Conservation (phyloP, 2,329 filamentous ascomycete species). For the Claviceps sp. region DNA sequence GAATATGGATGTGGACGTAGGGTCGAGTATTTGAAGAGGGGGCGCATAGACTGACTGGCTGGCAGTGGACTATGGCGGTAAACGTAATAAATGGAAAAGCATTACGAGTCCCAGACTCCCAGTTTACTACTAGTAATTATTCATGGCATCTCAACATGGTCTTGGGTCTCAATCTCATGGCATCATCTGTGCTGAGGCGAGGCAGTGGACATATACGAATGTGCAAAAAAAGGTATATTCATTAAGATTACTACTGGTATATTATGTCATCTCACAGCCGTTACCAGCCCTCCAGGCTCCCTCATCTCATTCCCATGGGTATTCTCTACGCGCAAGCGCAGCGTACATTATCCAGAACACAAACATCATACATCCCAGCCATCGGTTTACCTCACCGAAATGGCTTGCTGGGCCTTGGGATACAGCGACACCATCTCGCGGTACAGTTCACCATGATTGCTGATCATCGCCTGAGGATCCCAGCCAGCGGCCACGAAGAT, state of each 20-base stretch:
- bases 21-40: conserved; percentile 9
- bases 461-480: conserved; percentile 61
- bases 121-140: too few species aligned
- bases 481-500: conserved; percentile 71
- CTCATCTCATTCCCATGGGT: background rate
- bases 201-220: background rate
- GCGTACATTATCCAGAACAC: background rate
- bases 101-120: background rate
- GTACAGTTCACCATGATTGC: conserved; percentile 73
- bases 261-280: background rate
- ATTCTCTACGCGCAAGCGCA: background rate
- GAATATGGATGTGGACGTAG: conserved; percentile 10
- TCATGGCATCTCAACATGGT: too few species aligned
- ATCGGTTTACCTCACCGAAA: conserved; percentile 25
- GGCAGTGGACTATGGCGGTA: background rate
- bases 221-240: background rate
- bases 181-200: too few species aligned
- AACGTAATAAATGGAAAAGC: background rate
- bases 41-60: background rate
- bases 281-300: background rate
- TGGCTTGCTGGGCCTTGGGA: conserved; percentile 67
- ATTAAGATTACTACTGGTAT: background rate
- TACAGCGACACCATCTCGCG: conserved; percentile 67
- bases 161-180: too few species aligned
- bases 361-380: background rate